A percentile compares a stretch with the other conserved stretches of the same genome.
Conservation (phyloP, 2,329 filamentous ascomycete species). For the Myotisia sp. region DNA sequence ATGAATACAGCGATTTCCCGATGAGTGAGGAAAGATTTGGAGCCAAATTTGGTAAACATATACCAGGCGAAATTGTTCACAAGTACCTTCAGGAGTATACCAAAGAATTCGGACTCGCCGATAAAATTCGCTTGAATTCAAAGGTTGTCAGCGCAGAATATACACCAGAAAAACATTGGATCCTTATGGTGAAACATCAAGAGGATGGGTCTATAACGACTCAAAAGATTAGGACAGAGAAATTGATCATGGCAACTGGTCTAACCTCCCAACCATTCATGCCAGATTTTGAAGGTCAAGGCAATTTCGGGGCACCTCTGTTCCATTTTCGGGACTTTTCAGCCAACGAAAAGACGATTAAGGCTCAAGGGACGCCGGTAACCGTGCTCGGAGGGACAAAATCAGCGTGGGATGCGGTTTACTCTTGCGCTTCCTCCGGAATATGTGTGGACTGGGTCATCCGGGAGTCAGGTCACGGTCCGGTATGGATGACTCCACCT, state of each 20-base stretch:
- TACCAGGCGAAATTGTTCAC: conserved; percentile 43
- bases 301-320: conserved; percentile 39
- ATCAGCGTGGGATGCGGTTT: conserved; percentile 46
- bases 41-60: conserved; percentile 39
- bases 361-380: conserved; percentile 24
- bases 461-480: conserved; percentile 43
- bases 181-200: conserved; percentile 12
- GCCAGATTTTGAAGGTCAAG: conserved; percentile 37
- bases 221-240: conserved; percentile 22
- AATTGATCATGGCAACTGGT: conserved; percentile 49
- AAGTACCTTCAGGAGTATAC: conserved; percentile 44
- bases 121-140: conserved; percentile 35
- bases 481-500: conserved; percentile 44
- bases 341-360: conserved; percentile 21
- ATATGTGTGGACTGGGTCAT: conserved; percentile 45
- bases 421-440: conserved; percentile 38
- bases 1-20: conserved; percentile 62
- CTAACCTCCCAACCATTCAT: conserved; percentile 44
- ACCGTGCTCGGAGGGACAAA: conserved; percentile 48
- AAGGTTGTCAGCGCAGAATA: conserved; percentile 35
- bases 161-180: no score
- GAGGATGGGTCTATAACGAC: conserved; percentile 13
- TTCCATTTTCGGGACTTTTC: conserved; percentile 45
- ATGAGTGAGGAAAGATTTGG: conserved; percentile 45
- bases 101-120: conserved; percentile 37